phyloP scores from a whole-genome alignment of 2,329 filamentous ascomycete genomes.

The Cercospora sojina region DNA sequence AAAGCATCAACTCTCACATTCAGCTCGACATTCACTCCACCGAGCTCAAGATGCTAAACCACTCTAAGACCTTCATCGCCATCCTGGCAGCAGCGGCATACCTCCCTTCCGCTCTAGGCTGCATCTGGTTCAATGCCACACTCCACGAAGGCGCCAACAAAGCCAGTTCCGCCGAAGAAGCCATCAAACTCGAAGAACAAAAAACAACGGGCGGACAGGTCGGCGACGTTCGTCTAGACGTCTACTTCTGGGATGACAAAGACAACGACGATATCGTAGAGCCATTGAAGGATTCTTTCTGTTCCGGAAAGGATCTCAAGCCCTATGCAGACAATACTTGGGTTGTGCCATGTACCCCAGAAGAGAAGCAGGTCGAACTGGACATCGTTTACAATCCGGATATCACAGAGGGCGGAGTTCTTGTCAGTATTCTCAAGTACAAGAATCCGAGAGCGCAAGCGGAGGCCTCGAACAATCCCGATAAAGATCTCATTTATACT shows the following conservation, averaged over 20 bases:
- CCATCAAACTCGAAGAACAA: slow-evolving; percentile 6
- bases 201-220: not conserved
- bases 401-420: slow-evolving; percentile 14
- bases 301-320: slow-evolving; percentile 16
- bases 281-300: slow-evolving; percentile 19
- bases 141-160: slow-evolving; percentile 16
- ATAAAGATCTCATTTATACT: slow-evolving; percentile 17
- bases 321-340: slow-evolving; percentile 18
- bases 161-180: slow-evolving; percentile 14
- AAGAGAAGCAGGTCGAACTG: slow-evolving; percentile 14
- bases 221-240: slow-evolving; percentile 15
- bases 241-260: slow-evolving; percentile 19
- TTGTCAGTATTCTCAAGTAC: slow-evolving; percentile 19
- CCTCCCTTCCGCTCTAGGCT: slow-evolving; percentile 14
- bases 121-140: slow-evolving; percentile 24
- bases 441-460: slow-evolving; percentile 14
- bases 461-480: slow-evolving; percentile 8
- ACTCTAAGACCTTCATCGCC: slow-evolving; percentile 1
- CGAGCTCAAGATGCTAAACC: not conserved
- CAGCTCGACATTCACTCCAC: not conserved
- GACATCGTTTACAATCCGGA: slow-evolving; percentile 18
- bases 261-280: slow-evolving; percentile 22
- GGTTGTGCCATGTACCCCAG: slow-evolving; percentile 15
- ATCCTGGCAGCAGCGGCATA: slow-evolving; percentile 10
- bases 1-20: not conserved